Conservation (phyloP, 768 basidiomycete species). For the Suillus sp. region DNA sequence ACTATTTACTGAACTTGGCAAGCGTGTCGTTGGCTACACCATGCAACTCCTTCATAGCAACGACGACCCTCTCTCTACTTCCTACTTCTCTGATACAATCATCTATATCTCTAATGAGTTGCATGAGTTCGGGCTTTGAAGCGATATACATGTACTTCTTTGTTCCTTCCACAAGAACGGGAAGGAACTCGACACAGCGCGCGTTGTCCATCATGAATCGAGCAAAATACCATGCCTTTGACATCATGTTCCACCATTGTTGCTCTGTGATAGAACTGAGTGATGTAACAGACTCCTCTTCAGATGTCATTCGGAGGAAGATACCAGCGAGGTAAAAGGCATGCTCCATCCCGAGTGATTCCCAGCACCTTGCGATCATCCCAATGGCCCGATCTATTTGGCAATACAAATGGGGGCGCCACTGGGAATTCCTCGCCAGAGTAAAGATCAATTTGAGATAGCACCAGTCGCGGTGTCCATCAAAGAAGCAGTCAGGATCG, state of each 20-base stretch:
- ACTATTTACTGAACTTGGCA: background rate
- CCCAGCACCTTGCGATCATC: background rate
- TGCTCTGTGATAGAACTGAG: background rate
- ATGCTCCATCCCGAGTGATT: rapidly evolving
- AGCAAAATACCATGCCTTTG: background rate
- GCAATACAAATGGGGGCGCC: background rate
- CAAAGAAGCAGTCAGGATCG: background rate
- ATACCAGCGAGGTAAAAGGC: background rate
- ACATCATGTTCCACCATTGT: background rate
- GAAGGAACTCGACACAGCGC: background rate
- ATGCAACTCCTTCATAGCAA: background rate
- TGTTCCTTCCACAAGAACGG: background rate
- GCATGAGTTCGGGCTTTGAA: background rate
- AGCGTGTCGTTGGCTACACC: background rate
- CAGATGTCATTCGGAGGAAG: background rate
- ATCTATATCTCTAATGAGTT: background rate
- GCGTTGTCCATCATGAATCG: background rate
- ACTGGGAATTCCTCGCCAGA: background rate
- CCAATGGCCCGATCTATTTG: background rate
- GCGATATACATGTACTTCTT: background rate
- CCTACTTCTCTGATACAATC: no score
- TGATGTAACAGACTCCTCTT: background rate
- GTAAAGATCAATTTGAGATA: background rate
- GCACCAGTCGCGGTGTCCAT: background rate
- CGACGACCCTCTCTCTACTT: background rate